Conservation (phyloP, 2,329 filamentous ascomycete genomes). For the Aspergillus latus region DNA sequence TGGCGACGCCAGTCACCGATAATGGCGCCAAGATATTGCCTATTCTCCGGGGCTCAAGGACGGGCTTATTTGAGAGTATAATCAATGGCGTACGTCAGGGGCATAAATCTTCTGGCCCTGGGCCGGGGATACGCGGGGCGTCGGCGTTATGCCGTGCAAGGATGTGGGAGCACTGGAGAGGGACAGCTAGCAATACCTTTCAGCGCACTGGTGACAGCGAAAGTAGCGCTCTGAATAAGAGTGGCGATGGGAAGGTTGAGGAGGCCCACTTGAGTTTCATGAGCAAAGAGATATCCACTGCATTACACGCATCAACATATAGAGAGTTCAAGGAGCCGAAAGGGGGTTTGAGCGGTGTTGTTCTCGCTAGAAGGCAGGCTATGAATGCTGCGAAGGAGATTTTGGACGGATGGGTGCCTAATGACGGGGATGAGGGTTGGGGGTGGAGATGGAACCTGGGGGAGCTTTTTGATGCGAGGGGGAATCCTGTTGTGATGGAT, state of each 20-base stretch:
- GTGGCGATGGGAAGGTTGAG: too few relatives aligned
- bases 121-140: conserved; percentile 35
- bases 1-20: conserved; percentile 11
- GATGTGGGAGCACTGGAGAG: conserved; percentile 35
- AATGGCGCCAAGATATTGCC: conserved; percentile 26
- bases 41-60: conserved; percentile 26
- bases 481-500: background rate
- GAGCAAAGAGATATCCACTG: background rate
- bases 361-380: conserved; percentile 26
- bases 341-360: conserved; percentile 5
- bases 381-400: conserved; percentile 33
- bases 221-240: too few relatives aligned
- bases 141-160: conserved; percentile 41
- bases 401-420: conserved; percentile 39
- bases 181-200: conserved; percentile 18
- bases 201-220: too few relatives aligned
- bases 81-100: conserved; percentile 85
- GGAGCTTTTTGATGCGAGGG: background rate
- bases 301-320: conserved; percentile 28
- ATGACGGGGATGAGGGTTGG: conserved; percentile 41
- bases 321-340: conserved; percentile 30
- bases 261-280: background rate
- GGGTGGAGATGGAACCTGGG: conserved; percentile 22
- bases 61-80: conserved; percentile 63
- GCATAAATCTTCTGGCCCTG: conserved; percentile 38